Conservation (phyloP, 2,329 filamentous ascomycete genomes). For the Neocatenulostroma microsporum region DNA sequence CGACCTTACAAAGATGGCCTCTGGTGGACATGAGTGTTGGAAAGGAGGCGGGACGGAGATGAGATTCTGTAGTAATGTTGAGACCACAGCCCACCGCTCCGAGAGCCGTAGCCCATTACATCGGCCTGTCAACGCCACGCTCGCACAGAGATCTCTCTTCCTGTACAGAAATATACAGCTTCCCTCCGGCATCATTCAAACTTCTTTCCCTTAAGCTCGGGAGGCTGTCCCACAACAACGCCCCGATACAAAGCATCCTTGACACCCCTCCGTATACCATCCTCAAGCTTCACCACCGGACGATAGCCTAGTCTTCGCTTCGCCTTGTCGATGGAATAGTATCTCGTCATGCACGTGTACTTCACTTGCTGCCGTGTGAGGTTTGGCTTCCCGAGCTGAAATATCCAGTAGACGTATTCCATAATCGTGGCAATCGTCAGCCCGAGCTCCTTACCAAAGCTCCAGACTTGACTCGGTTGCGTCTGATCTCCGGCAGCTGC, state of each 20-base stretch:
- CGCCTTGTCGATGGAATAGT: conserved; percentile 71
- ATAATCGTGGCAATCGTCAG: conserved; percentile 36
- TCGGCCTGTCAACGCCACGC: too few species aligned
- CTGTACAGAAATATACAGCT: too few species aligned
- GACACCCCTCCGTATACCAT: conserved; percentile 48
- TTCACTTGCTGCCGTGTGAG: conserved; percentile 44
- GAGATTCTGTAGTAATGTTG: too few species aligned
- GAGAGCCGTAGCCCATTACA: too few species aligned
- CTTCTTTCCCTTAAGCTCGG: conserved; percentile 28
- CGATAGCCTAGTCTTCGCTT: conserved; percentile 61
- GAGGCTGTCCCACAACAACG: conserved; percentile 27
- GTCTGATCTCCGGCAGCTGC: conserved; percentile 36
- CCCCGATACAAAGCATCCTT: conserved; percentile 33
- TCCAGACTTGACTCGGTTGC: conserved; percentile 35
- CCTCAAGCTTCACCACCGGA: conserved; percentile 58
- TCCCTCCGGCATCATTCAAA: too few species aligned
- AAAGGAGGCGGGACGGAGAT: too few species aligned
- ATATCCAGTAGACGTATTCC: conserved; percentile 39
- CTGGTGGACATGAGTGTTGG: too few species aligned
- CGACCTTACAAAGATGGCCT: too few species aligned
- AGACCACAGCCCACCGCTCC: too few species aligned
- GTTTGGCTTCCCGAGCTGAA: conserved; percentile 38
- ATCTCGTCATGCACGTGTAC: conserved; percentile 67
- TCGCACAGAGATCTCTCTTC: too few species aligned
- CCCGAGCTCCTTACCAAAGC: conserved; percentile 34